phyloP scores from a whole-genome alignment of 2,329 filamentous ascomycete species.

The Pestalotiopsis sp. region DNA sequence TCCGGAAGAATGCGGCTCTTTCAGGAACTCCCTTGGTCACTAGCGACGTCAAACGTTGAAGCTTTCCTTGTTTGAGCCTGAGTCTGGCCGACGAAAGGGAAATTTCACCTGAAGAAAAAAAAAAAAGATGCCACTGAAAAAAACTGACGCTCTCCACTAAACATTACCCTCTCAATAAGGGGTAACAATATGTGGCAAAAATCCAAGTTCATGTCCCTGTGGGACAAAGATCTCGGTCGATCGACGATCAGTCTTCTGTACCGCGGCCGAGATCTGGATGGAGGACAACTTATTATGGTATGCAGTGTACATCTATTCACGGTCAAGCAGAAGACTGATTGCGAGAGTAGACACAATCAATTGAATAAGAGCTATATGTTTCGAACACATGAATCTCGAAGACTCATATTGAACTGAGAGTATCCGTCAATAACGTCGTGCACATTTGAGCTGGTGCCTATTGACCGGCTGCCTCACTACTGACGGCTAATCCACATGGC shows the following conservation, averaged over 20 bases:
- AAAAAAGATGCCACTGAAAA: neutral
- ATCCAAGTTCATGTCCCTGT: neutral
- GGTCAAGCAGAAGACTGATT: too few species aligned
- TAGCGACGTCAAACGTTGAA: neutral
- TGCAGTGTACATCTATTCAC: too few species aligned
- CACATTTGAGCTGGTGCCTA: too few species aligned
- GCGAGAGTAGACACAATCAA: too few species aligned
- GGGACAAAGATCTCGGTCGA: neutral
- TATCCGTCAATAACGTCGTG: too few species aligned
- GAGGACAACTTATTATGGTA: too few species aligned
- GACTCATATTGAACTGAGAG: too few species aligned
- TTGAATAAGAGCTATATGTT: too few species aligned
- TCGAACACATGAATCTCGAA: too few species aligned
- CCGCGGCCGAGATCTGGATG: neutral
- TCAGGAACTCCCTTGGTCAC: neutral
- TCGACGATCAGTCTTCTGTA: neutral
- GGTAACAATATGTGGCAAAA: neutral
- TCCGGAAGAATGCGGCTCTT: neutral
- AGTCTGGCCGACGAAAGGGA: neutral
- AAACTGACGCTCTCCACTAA: neutral
- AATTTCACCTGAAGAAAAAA: neutral
- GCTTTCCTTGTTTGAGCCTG: neutral
- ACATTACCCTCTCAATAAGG: neutral
- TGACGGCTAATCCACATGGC: neutral
- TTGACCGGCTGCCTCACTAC: neutral